Evolutionary conservation across 2,329 filamentous ascomycete genomes (phyloP).

Genomic region (Celoporthe dispersa): DNA sequence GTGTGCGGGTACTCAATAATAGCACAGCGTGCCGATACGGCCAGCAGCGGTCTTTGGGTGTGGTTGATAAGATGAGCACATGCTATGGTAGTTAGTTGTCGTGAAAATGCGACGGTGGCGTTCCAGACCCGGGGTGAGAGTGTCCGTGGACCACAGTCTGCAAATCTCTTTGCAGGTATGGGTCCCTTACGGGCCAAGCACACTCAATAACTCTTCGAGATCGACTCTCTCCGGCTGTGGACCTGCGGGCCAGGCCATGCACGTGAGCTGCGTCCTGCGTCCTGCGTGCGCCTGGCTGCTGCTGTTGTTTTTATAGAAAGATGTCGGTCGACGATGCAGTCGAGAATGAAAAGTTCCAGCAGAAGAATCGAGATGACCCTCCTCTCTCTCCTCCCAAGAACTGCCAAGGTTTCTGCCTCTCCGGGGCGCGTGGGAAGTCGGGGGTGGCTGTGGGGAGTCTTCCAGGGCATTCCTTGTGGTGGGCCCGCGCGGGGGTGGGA

Average conservation of each 20-base stretch:
- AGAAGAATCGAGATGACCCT: not conserved
- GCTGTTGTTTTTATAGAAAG: not conserved
- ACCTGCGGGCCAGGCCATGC: not conserved
- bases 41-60: not conserved
- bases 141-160: not conserved
- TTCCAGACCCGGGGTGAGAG: conserved; percentile 18
- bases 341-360: not conserved
- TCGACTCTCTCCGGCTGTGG: not conserved
- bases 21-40: not conserved
- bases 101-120: conserved; percentile 4
- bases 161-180: conserved; percentile 5
- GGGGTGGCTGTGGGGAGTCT: not conserved
- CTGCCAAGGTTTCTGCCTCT: not conserved
- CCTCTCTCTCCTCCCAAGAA: not conserved
- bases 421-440: not conserved
- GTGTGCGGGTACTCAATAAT: not conserved
- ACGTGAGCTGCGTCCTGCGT: not conserved
- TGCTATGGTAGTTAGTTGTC: conserved; percentile 1
- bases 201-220: not conserved
- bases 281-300: not conserved
- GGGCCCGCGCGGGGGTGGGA: not conserved
- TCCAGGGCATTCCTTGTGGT: conserved; percentile 10
- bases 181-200: not conserved
- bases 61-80: not conserved
- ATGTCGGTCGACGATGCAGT: not conserved